Conservation (phyloP, 208 protist genomes). For the Leishmania gerbilli region DNA sequence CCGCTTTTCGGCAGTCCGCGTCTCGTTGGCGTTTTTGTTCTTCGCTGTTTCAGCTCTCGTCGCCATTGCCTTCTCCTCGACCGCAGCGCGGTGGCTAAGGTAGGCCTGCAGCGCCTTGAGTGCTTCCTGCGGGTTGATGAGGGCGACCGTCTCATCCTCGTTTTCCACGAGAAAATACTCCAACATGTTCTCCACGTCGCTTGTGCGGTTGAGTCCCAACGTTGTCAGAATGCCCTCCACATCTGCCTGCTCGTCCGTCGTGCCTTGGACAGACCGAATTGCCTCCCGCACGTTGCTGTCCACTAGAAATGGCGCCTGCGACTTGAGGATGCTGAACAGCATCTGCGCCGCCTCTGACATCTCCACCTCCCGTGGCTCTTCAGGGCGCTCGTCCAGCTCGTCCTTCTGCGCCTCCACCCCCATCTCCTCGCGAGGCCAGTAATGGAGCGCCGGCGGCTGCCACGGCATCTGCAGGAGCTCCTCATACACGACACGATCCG, state of each 20-base stretch:
- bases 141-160: conserved; percentile 62
- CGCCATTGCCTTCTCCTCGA: conserved; percentile 22
- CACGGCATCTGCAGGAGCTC: conserved; percentile 93
- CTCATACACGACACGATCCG: conserved; percentile 96
- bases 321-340: conserved; percentile 86
- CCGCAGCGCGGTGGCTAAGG: conserved; percentile 66
- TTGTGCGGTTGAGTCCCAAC: conserved; percentile 83
- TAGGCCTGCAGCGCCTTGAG: conserved; percentile 82
- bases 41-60: conserved; percentile 13
- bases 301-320: conserved; percentile 88
- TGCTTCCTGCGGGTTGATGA: conserved; percentile 87
- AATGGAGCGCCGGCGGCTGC: conserved; percentile 81
- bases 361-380: conserved; percentile 58
- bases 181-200: conserved; percentile 90
- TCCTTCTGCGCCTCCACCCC: conserved; percentile 45
- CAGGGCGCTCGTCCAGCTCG: conserved; percentile 42
- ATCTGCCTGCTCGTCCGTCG: conserved; percentile 82
- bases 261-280: conserved; percentile 63
- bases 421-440: conserved; percentile 72
- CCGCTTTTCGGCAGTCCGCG: conserved; percentile 39
- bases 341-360: conserved; percentile 79
- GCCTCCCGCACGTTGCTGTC: conserved; percentile 78
- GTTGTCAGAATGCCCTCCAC: conserved; percentile 94
- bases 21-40: conserved; percentile 19
- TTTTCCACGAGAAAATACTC: conserved; percentile 83